phyloP scores from a whole-genome alignment of 2,329 filamentous ascomycete species.

The Malbranchea zuffiana region DNA sequence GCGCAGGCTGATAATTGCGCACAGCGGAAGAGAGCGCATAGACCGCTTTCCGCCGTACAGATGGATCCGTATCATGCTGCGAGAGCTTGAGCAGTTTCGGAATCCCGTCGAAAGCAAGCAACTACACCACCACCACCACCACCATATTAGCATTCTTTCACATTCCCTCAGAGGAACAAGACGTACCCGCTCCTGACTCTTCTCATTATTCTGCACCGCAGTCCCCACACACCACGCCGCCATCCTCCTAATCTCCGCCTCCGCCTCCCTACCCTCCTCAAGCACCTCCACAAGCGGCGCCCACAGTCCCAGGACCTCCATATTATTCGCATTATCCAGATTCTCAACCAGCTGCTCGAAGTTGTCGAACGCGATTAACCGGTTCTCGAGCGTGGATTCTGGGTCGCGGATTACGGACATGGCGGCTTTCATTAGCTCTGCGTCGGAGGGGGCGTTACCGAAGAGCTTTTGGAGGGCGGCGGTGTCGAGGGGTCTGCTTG shows the following conservation, averaged over 20 bases:
- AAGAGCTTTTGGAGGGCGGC: slow-evolving; percentile 23
- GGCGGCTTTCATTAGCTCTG: slow-evolving; percentile 77
- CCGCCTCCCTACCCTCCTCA: slow-evolving; percentile 54
- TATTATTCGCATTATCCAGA: slow-evolving; percentile 94
- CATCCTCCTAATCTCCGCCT: slow-evolving; percentile 65
- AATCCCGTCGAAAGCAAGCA: slow-evolving; percentile 54
- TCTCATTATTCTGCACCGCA: slow-evolving; percentile 90
- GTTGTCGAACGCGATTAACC: slow-evolving; percentile 82
- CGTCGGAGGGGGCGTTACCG: slow-evolving; percentile 69
- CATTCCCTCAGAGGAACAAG: slow-evolving; percentile 11
- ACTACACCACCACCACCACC: slow-evolving; percentile 24
- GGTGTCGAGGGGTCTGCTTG: slow-evolving; percentile 18
- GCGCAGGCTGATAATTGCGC: slow-evolving; percentile 75
- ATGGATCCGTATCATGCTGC: slow-evolving; percentile 47
- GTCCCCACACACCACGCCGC: slow-evolving; percentile 93
- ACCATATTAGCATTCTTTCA: no score
- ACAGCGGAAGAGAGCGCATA: slow-evolving; percentile 78
- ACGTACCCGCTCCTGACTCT: slow-evolving; percentile 62
- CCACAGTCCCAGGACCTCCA: slow-evolving; percentile 71
- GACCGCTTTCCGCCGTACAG: slow-evolving; percentile 73
- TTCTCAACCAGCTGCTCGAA: slow-evolving; percentile 85
- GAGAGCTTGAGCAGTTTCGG: slow-evolving; percentile 57
- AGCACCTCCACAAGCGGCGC: slow-evolving; percentile 61
- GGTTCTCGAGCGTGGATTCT: slow-evolving; percentile 59
- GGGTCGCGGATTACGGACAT: slow-evolving; percentile 65